Conservation (phyloP, 2,329 filamentous ascomycete species). For the Sphaerostilbella broomeana region DNA sequence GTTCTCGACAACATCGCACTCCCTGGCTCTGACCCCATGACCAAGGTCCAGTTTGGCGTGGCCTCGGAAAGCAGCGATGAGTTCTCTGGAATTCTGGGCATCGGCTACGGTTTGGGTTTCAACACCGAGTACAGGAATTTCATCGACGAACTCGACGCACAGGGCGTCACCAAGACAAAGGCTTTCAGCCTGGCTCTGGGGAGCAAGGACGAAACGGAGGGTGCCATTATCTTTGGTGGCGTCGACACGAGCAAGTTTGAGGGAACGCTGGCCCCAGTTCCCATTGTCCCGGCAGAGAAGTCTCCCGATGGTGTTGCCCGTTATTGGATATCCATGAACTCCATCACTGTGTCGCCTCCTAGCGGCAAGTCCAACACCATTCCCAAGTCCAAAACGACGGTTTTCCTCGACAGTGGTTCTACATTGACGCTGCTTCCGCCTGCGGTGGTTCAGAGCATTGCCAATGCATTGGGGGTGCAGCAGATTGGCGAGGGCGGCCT, state of each 20-base stretch:
- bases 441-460: constrained; percentile 43
- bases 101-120: constrained; percentile 56
- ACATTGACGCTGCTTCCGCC: constrained; percentile 62
- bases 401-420: constrained; percentile 65
- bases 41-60: constrained; percentile 57
- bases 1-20: constrained; percentile 40
- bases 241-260: constrained; percentile 59
- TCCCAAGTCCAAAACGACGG: constrained; percentile 38
- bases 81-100: constrained; percentile 61
- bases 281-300: constrained; percentile 50
- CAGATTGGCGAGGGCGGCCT: constrained; percentile 35
- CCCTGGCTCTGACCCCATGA: constrained; percentile 32
- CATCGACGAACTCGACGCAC: constrained; percentile 42
- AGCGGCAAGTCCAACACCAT: constrained; percentile 23
- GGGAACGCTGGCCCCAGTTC: constrained; percentile 52
- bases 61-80: constrained; percentile 45
- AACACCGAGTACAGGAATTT: constrained; percentile 45
- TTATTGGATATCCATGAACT: constrained; percentile 46
- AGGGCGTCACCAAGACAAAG: constrained; percentile 51
- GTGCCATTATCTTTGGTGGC: constrained; percentile 62
- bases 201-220: constrained; percentile 51
- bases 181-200: constrained; percentile 62
- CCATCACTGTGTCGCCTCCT: constrained; percentile 36
- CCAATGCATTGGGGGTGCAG: constrained; percentile 40
- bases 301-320: constrained; percentile 49